Conservation (phyloP, 768 basidiomycete species). For the Phylloporus sp. region DNA sequence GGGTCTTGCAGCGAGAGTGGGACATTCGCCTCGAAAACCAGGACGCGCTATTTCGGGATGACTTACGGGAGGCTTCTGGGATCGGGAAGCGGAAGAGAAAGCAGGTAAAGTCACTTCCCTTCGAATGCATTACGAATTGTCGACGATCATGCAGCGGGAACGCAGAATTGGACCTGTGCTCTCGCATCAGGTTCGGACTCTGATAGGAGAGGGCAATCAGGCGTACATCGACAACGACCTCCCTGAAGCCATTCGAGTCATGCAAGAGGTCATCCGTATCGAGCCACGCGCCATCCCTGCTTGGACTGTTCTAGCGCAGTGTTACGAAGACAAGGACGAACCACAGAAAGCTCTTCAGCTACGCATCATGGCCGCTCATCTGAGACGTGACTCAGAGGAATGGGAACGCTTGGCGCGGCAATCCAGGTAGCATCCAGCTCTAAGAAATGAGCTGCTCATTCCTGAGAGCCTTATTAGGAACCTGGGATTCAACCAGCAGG, state of each 20-base stretch:
- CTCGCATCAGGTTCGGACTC: slow-evolving; percentile 14
- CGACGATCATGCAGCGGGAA: slow-evolving; percentile 5
- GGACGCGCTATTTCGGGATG: slow-evolving; percentile 67
- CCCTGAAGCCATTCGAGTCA: slow-evolving; percentile 64
- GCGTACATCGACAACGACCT: slow-evolving; percentile 73
- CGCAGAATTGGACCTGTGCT: slow-evolving; percentile 12
- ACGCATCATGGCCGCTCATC: slow-evolving; percentile 51
- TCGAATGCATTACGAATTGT: neutral
- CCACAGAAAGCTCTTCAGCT: slow-evolving; percentile 16
- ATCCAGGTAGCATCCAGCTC: slow-evolving; percentile 52
- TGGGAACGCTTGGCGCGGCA: slow-evolving; percentile 80
- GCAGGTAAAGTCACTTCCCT: slow-evolving; percentile 32
- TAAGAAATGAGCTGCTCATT: slow-evolving; percentile 49
- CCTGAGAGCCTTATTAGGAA: slow-evolving; percentile 53
- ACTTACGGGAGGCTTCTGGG: slow-evolving; percentile 59
- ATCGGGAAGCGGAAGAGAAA: slow-evolving; percentile 50
- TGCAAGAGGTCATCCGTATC: slow-evolving; percentile 90
- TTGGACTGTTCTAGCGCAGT: slow-evolving; percentile 59
- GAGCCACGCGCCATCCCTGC: slow-evolving; percentile 81
- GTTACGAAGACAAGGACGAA: slow-evolving; percentile 14
- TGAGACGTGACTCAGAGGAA: slow-evolving; percentile 76
- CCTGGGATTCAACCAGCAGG: slow-evolving; percentile 74
- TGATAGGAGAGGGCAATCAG: slow-evolving; percentile 80
- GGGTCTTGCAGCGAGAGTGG: slow-evolving; percentile 8
- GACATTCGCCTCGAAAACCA: slow-evolving; percentile 41